These are phyloP conservation scores for Magnolia officinalis DNA, from an alignment of 164 flowering plant genomes.

Conservation along the genomic window DNA sequence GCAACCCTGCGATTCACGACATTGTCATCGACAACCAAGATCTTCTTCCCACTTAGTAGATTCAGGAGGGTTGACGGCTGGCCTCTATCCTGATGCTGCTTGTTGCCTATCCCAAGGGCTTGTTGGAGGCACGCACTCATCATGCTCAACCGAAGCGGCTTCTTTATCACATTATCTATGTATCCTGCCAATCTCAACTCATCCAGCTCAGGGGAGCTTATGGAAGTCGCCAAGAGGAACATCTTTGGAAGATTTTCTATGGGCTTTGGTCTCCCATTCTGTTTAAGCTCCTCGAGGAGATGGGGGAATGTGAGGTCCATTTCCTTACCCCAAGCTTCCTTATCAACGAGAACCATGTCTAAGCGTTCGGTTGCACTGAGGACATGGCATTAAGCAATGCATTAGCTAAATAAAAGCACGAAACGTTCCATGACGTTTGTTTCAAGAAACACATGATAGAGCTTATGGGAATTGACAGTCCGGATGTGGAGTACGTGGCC, in stretches of 20 bases:
- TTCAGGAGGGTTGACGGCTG: slow-evolving; percentile 41
- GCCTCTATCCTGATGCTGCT: slow-evolving; percentile 29
- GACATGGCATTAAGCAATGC: slow-evolving; percentile 5
- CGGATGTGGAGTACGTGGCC: neutral
- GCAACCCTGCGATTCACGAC: slow-evolving; percentile 80
- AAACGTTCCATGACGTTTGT: neutral
- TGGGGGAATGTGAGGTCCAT: slow-evolving; percentile 20
- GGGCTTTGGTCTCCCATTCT: slow-evolving; percentile 17
- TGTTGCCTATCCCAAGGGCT: slow-evolving; percentile 43
- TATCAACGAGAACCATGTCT: slow-evolving; percentile 64
- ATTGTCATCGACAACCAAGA: slow-evolving; percentile 94
- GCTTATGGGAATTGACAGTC: neutral
- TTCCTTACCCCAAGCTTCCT: slow-evolving; percentile 55
- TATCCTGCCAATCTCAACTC: slow-evolving; percentile 47
- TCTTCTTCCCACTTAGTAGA: slow-evolving; percentile 54
- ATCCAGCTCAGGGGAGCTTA: slow-evolving; percentile 29
- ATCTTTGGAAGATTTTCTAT: slow-evolving; percentile 37
- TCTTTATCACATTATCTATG: slow-evolving; percentile 54
- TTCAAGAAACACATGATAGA: neutral
- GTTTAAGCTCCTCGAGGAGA: slow-evolving; percentile 26
- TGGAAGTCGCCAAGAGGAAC: slow-evolving; percentile 49
- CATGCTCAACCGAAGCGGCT: slow-evolving; percentile 70
- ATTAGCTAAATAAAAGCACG: slow-evolving; percentile 11
- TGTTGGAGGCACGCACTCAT: slow-evolving; percentile 51
- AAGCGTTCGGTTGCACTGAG: slow-evolving; percentile 33